Evolutionary conservation across 2,329 filamentous ascomycete genomes (phyloP), one percentile per base, ranked within the genome.

Genomic region (Colletotrichum sp.): DNA sequence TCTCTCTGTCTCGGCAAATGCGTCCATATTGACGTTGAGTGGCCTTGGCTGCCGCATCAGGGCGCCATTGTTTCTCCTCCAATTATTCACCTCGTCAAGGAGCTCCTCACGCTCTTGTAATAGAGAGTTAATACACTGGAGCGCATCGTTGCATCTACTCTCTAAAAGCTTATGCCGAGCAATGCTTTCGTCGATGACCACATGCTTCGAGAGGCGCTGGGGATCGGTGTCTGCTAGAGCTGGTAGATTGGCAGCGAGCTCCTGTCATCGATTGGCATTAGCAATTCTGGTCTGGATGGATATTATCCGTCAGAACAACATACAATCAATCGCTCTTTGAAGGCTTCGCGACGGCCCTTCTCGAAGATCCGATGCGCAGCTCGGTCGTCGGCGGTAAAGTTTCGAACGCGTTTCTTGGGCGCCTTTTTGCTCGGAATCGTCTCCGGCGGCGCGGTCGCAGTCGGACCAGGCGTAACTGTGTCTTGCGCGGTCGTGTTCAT

Each of bases 331-430:
- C 82, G 79, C 56, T 84, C 82, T 66, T 84, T 84, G 78, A 86
- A 87, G 2, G 84, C 82, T 75, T 86, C 85, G n/a, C 85, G 81
- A 16, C 85, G 83, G 4, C 81, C 83, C 76, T 83, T 83, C 69
- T 86, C 85, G 75, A 86, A 86, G 8, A 84, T 80, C 2, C 84
- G 81, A 74, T 86, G 85, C 7, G 82, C 82, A 5, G 84, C 84
- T 12, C 85, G 84, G 66, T 87, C 85, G 65, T 86, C 80, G 7
- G 83, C 81, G 2, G 85, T 86, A 76, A 85, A 86, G 77, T 84
- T 83, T 13, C 84, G 81, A 21, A 84, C 78, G 12, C 84, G 79
- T 75, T 85, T 85, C 77, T 83, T 85, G 24, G 55, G 61, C 10
- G 61, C 9, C 55, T 52, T 74, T 28, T 62, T 74, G 55, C 36